A percentile compares a stretch with the other conserved stretches of the same genome.
Conservation (phyloP, 2,329 filamentous ascomycete species). For the Phaeosphaeriaceae sp. region DNA sequence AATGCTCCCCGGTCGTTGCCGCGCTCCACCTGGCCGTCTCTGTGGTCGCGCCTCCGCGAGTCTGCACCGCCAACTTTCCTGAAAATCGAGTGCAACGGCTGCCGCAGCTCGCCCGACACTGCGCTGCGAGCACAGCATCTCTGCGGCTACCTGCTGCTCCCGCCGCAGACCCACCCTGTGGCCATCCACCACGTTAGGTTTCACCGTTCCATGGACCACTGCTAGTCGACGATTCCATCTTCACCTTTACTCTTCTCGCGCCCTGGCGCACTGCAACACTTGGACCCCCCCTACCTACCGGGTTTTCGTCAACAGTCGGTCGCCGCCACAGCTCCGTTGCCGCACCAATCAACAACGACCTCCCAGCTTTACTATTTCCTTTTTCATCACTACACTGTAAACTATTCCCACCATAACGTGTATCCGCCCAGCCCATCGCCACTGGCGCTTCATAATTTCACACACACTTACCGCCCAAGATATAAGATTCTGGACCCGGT, state of each 20-base stretch:
- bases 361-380: constrained; percentile 35
- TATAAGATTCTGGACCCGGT: constrained; percentile 57
- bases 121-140: too few species aligned
- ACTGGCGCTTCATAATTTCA: constrained; percentile 30
- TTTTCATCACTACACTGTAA: constrained; percentile 34
- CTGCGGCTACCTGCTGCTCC: constrained; percentile 26
- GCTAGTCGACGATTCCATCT: constrained; percentile 31
- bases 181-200: constrained; percentile 17
- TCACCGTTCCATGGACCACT: constrained; percentile 36
- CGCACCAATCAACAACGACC: constrained; percentile 34
- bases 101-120: too few species aligned
- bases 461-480: constrained; percentile 67
- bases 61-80: constrained; percentile 20
- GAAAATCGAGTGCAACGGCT: constrained; percentile 24
- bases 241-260: constrained; percentile 47
- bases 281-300: constrained; percentile 28
- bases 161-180: constrained; percentile 12
- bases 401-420: constrained; percentile 24
- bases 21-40: constrained; percentile 37
- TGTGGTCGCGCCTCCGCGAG: constrained; percentile 33
- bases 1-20: constrained; percentile 35
- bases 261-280: constrained; percentile 50
- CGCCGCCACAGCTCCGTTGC: constrained; percentile 27
- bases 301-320: constrained; percentile 37
- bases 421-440: constrained; percentile 19